Percentiles rank a stretch among this genome's conserved stretches.
Evolutionary conservation across 176 grass and related monocot genomes (phyloP).

Genomic region (Aegilops sharonensis): DNA sequence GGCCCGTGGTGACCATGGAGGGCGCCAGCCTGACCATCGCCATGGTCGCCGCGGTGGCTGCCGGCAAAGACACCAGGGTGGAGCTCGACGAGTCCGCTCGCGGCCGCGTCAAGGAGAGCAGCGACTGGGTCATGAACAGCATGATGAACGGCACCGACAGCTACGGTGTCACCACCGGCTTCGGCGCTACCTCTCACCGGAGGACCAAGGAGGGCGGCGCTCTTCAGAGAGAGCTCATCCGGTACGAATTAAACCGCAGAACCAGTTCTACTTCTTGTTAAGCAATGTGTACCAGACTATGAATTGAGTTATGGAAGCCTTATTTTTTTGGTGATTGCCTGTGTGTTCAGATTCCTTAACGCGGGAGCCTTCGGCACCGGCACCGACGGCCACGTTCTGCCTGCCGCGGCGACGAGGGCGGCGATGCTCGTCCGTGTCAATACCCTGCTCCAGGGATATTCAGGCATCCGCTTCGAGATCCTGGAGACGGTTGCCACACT

Average conservation of each 20-base stretch:
- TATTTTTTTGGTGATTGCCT: neutral
- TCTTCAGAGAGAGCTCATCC: neutral
- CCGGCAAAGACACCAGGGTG: slow-evolving; percentile 31
- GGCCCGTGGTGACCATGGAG: slow-evolving; percentile 49
- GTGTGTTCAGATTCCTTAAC: neutral
- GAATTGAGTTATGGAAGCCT: neutral
- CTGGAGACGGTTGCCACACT: slow-evolving; percentile 64
- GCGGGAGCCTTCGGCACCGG: slow-evolving; percentile 61
- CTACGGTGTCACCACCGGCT: slow-evolving; percentile 6
- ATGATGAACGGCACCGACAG: neutral
- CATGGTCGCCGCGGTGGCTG: slow-evolving; percentile 77
- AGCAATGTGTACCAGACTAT: neutral
- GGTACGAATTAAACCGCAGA: neutral
- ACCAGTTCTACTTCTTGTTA: neutral
- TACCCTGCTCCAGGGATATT: slow-evolving; percentile 82
- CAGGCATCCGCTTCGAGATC: slow-evolving; percentile 84
- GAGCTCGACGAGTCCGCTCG: slow-evolving; percentile 68
- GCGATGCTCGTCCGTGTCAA: slow-evolving; percentile 91
- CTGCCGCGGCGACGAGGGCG: slow-evolving; percentile 42
- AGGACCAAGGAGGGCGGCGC: slow-evolving; percentile 1
- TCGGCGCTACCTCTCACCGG: neutral
- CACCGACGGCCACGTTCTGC: slow-evolving; percentile 53
- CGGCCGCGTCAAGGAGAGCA: slow-evolving; percentile 65
- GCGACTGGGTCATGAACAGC: slow-evolving; percentile 16
- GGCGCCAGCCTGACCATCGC: slow-evolving; percentile 69